Base-by-base conservation (phyloP, 2,329 filamentous ascomycete genomes). In the Fusarium proliferatum region DNA sequence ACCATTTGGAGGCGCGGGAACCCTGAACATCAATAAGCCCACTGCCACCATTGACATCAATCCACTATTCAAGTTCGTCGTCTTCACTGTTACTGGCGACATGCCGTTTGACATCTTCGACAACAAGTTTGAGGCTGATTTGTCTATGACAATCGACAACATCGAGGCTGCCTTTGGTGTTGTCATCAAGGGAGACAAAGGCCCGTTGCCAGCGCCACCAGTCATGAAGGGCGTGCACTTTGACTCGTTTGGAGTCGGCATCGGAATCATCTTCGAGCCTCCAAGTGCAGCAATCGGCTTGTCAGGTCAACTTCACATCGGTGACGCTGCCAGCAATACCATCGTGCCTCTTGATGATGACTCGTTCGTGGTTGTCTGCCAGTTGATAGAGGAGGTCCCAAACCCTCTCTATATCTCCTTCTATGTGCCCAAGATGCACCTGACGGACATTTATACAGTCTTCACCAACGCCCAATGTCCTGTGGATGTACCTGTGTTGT, bases 21-120 rank as follows among this genome's bases (percentile, higher is more conserved):
- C 13, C 0, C 6, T 64, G 8, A 61, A n/a, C 17, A 64, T 64
- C 4, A 62, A 62, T 0, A 61, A 45, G 2, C 61, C 61, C 13
- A 61, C 45, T 16, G 56, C 19, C 16, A 61, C 38, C n/a, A 64
- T 64, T 28, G 33, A 61, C 33, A 61, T 64, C 45, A 64, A 64
- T 13, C 56, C 61, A 5, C 10, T 45, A 1, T 61, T 45, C 45
- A 45, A 45, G 30, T 64, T 61, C 0, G 26, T 64, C 1, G 30
- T 38, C 13, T 61, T 61, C 2, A 43, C 38, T 1, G 56, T 64
- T 21, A 33, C 56, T 1, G 61, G 61, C 0, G 26, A 12, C 3
- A 62, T 64, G 8, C 61, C 56, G 6, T 64, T 64, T 12, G 15
- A 23, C 5, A 28, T 64, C 4, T 64, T 64, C 10, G 57, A 7